These are phyloP conservation scores for Ophiostoma sp. DNA, from an alignment of 2,329 filamentous ascomycete genomes.

Conservation along the genomic window DNA sequence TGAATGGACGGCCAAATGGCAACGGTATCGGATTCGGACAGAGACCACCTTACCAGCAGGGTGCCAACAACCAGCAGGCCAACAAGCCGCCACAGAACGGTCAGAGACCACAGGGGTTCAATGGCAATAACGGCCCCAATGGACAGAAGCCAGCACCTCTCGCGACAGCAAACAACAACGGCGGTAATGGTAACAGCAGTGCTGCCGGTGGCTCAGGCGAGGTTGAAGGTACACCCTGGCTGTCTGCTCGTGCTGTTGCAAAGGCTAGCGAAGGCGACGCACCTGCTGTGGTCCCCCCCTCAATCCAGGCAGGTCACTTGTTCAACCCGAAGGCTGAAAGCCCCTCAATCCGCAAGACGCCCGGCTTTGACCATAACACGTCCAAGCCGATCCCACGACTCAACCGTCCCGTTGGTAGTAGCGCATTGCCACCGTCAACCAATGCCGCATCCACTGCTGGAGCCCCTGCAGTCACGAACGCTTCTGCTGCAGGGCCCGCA, in stretches of 20 bases:
- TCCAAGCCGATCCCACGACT: slow-evolving; percentile 69
- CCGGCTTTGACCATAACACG: slow-evolving; percentile 77
- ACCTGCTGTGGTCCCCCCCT: slow-evolving; percentile 43
- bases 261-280: slow-evolving; percentile 49
- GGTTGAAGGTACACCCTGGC: slow-evolving; percentile 57
- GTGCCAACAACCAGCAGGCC: slow-evolving; percentile 2
- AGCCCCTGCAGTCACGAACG: not conserved
- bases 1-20: slow-evolving; percentile 9
- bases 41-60: slow-evolving; percentile 24
- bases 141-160: slow-evolving; percentile 25
- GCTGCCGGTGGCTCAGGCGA: not conserved
- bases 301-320: slow-evolving; percentile 49
- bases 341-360: slow-evolving; percentile 85
- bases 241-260: slow-evolving; percentile 67
- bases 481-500: not conserved
- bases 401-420: slow-evolving; percentile 42
- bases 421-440: slow-evolving; percentile 33
- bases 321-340: slow-evolving; percentile 77
- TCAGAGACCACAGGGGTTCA: not conserved
- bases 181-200: not conserved
- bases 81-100: not conserved
- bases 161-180: not conserved
- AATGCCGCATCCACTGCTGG: slow-evolving; percentile 1
- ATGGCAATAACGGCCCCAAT: slow-evolving; percentile 24
- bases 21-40: not conserved